Evolutionary conservation across 2,329 filamentous ascomycete genomes (phyloP), one percentile per base, ranked within the genome.

Genomic region (Apiospora sp.): DNA sequence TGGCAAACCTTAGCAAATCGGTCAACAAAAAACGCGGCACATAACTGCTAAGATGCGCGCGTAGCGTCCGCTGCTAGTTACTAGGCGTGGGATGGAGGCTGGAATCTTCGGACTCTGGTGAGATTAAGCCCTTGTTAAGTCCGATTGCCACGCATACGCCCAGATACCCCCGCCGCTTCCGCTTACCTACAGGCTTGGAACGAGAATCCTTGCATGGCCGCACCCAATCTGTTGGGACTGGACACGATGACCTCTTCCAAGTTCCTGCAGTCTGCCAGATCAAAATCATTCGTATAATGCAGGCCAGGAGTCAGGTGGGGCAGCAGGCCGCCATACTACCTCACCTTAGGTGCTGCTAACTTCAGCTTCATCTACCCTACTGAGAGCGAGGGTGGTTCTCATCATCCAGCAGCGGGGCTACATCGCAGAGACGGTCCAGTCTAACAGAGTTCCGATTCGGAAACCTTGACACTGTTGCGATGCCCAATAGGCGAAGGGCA

Each of bases 71-170:
- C 12, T 27, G 27, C 49, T 54, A 54, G 49, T 14, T 27, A 54
- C 12, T 34, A 34, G 51, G 27, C 34, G 54, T 61, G 30, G 22
- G 58, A 64, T n/a, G 34, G 34, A 37, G 13, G 58, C 30, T 51
- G 10, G 49, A 51, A 27, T 51, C 34, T 41, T 64, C 58, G 58
- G 58, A 64, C 22, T 24, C 58, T 14, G 22, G 34, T n/a, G 30
- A 64, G 30, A 22, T n/a, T 64, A 64, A 64, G 58, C 58, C 58
- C 58, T 41, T 64, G 58, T 64, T 64, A 64, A 64, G 58, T 64
- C 58, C 58, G 58, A 41, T 12, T 37, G 19, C 58, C 58, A 41
- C 58, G 30, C 58, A 64, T 13, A 51, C 49, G 3, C 46, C 34
- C 58, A 64, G 16, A 41, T 30, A 24, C 58, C 30, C 58, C 58